phyloP scores from a whole-genome alignment of 192 early-diverging fungal species.

The Lunasporangiospora selenospora region DNA sequence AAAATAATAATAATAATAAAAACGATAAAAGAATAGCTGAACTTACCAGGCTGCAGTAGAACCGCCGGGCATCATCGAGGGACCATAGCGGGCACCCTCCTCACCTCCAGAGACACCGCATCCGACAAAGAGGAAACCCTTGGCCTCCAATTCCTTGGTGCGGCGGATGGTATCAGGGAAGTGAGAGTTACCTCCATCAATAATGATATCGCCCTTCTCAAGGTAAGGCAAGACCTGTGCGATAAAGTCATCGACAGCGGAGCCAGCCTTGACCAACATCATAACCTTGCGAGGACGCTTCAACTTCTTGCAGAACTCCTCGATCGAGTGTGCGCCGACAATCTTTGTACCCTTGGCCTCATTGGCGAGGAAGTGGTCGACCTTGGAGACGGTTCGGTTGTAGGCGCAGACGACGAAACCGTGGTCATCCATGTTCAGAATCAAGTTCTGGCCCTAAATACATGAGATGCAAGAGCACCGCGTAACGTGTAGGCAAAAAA shows the following conservation, averaged over 20 bases:
- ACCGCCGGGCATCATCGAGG: constrained; percentile 98
- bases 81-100: constrained; percentile 97
- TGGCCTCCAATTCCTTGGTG: constrained; percentile 84
- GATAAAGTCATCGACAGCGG: constrained; percentile 95
- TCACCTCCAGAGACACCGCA: constrained; percentile 99
- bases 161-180: constrained; percentile 96
- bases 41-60: constrained; percentile 88
- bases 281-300: constrained; percentile 98
- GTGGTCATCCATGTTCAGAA: constrained; percentile 98
- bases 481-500: too few species aligned
- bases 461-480: too few species aligned
- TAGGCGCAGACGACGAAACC: constrained; percentile 94
- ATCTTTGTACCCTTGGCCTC: constrained; percentile 98
- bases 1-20: not conserved
- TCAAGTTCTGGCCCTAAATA: constrained; percentile 95
- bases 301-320: constrained; percentile 93
- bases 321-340: constrained; percentile 91
- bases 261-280: constrained; percentile 97
- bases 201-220: constrained; percentile 93
- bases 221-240: constrained; percentile 87
- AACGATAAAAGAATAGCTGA: not conserved
- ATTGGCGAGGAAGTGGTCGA: constrained; percentile 92
- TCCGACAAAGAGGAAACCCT: constrained; percentile 95
- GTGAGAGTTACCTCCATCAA: constrained; percentile 99
- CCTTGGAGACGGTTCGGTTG: constrained; percentile 96